Percentiles rank a stretch among this genome's conserved stretches.
These are phyloP conservation scores for Harringtonia aguacate DNA, from an alignment of 2,329 filamentous ascomycete species.

Conservation along the genomic window DNA sequence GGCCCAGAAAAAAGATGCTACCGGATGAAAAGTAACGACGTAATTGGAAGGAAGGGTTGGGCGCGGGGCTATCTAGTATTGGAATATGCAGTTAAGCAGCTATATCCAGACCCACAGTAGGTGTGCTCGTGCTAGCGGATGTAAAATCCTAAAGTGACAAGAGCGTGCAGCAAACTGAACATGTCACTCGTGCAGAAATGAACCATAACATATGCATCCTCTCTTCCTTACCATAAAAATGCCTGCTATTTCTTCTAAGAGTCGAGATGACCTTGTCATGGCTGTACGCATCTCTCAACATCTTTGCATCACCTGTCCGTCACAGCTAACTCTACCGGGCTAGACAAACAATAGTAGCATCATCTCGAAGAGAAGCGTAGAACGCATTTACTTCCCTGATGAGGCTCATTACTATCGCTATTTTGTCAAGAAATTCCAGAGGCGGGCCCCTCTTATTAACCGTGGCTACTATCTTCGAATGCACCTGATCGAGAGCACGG, in stretches of 20 bases:
- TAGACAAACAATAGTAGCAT: slow-evolving; percentile 88
- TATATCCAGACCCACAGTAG: too few relatives aligned
- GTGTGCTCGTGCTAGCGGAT: background rate
- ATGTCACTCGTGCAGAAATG: too few relatives aligned
- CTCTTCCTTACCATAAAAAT: too few relatives aligned
- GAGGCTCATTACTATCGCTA: slow-evolving; percentile 78
- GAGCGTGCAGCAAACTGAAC: too few relatives aligned
- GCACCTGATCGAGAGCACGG: slow-evolving; percentile 65
- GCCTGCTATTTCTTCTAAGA: slow-evolving; percentile 6
- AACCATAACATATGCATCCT: too few relatives aligned
- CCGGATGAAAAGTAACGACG: background rate
- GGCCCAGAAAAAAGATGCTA: background rate
- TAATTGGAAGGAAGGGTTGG: background rate
- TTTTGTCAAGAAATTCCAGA: slow-evolving; percentile 76
- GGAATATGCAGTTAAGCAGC: too few relatives aligned
- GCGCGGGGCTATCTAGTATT: too few relatives aligned
- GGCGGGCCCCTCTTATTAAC: slow-evolving; percentile 81
- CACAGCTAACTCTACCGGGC: background rate
- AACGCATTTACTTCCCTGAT: slow-evolving; percentile 67
- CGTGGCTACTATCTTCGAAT: slow-evolving; percentile 81
- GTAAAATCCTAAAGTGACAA: background rate
- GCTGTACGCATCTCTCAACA: slow-evolving; percentile 26
- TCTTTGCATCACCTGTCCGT: background rate
- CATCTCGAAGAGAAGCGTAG: slow-evolving; percentile 86
- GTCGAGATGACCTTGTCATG: slow-evolving; percentile 42